Evolutionary conservation across 177 flowering plant species (phyloP).

Genomic region (Telopea speciosissima): DNA sequence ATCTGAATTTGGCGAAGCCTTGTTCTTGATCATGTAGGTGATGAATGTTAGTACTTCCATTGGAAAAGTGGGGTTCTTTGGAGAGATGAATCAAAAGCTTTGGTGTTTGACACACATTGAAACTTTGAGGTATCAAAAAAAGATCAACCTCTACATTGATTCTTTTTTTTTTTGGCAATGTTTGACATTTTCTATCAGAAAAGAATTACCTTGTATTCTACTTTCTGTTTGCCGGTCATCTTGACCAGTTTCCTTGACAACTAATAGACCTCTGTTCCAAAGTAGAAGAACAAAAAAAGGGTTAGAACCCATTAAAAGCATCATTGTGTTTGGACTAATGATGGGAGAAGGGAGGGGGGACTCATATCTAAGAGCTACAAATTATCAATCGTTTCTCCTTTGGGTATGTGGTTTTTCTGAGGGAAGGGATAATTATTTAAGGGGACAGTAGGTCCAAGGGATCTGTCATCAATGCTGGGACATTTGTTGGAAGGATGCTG

Average conservation of each 20-base stretch:
- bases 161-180: too few relatives aligned
- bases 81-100: slow-evolving; percentile 54
- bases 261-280: neutral
- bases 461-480: neutral
- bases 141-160: neutral
- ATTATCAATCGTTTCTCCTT: neutral
- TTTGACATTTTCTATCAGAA: too few relatives aligned
- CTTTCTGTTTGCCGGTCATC: neutral
- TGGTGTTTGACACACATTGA: slow-evolving; percentile 94
- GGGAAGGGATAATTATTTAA: neutral
- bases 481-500: too few relatives aligned
- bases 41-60: slow-evolving; percentile 90
- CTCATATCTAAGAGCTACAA: neutral
- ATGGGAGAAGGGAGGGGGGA: neutral
- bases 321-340: neutral
- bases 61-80: slow-evolving; percentile 79
- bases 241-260: neutral
- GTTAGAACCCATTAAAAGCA: neutral
- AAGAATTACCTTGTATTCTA: neutral
- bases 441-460: neutral
- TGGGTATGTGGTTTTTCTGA: neutral
- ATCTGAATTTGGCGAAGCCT: neutral
- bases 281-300: too few relatives aligned
- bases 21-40: slow-evolving; percentile 38
- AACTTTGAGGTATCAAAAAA: slow-evolving; percentile 58